Percentiles rank a stretch among this genome's conserved stretches.
Evolutionary conservation across 176 grass and related monocot genomes (phyloP).

Genomic region (Carex scoparia): DNA sequence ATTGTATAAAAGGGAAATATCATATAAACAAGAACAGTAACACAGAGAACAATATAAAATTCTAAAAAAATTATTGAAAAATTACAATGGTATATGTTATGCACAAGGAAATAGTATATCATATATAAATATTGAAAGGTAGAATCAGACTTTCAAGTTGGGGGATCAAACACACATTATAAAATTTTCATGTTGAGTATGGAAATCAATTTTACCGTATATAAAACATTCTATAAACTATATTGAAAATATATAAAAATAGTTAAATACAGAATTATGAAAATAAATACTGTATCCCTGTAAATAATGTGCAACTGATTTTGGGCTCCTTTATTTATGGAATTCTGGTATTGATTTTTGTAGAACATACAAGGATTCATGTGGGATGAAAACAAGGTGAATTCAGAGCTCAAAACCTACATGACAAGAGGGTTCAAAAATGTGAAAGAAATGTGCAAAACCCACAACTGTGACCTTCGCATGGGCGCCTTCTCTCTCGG

Average conservation of each 20-base stretch:
- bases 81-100: not conserved
- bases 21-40: not conserved
- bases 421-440: constrained; percentile 40
- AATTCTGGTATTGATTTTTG: not conserved
- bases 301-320: not conserved
- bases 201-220: too few species aligned
- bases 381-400: constrained; percentile 57
- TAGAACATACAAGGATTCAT: constrained; percentile 62
- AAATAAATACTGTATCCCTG: too few species aligned
- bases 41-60: not conserved
- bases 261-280: too few species aligned
- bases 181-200: too few species aligned
- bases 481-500: constrained; percentile 55
- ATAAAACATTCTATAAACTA: too few species aligned
- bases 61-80: not conserved
- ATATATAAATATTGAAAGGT: not conserved
- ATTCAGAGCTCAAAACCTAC: constrained; percentile 44
- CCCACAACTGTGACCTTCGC: constrained; percentile 47
- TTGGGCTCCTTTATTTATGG: not conserved
- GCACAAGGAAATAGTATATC: not conserved
- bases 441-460: constrained; percentile 46
- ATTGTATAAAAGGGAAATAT: not conserved
- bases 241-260: too few species aligned
- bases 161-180: too few species aligned
- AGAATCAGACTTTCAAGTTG: too few species aligned